Evolutionary conservation across 345 rosid species (phyloP).

Genomic region (Syzygium grande): DNA sequence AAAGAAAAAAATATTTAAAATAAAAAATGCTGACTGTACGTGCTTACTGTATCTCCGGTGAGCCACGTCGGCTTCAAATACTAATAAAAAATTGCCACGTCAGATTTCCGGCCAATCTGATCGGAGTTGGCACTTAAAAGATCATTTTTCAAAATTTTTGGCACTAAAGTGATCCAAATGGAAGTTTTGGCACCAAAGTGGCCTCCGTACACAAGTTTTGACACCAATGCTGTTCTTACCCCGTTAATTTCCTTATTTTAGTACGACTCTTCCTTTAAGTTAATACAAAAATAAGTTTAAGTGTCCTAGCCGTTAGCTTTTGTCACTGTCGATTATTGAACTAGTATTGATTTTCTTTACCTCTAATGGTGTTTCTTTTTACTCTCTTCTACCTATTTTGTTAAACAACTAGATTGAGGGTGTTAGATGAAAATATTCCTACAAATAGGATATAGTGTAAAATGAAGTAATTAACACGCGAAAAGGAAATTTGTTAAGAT

Average conservation of each 20-base stretch:
- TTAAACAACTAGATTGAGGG: background rate
- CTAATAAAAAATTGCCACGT: no score
- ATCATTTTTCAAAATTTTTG: no score
- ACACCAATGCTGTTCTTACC: no score
- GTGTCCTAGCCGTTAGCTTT: background rate
- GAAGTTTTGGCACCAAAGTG: no score
- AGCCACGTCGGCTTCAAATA: no score
- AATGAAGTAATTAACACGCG: background rate
- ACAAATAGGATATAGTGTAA: rapidly evolving
- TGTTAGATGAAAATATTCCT: background rate
- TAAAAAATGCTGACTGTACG: no score
- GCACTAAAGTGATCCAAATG: no score
- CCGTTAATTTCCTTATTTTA: background rate
- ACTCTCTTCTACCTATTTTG: background rate
- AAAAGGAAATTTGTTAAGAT: background rate
- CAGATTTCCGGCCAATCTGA: no score
- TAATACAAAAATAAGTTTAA: background rate
- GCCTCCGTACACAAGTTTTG: no score
- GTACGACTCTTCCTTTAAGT: background rate
- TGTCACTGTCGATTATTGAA: background rate
- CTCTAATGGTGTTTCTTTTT: background rate
- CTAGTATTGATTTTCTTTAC: background rate
- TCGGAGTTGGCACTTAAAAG: no score
- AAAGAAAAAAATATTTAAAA: no score
- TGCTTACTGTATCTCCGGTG: no score